Evolutionary conservation across 2,329 filamentous ascomycete species (phyloP), one percentile per base, ranked within the genome.

Genomic region (Penicillium italicum): DNA sequence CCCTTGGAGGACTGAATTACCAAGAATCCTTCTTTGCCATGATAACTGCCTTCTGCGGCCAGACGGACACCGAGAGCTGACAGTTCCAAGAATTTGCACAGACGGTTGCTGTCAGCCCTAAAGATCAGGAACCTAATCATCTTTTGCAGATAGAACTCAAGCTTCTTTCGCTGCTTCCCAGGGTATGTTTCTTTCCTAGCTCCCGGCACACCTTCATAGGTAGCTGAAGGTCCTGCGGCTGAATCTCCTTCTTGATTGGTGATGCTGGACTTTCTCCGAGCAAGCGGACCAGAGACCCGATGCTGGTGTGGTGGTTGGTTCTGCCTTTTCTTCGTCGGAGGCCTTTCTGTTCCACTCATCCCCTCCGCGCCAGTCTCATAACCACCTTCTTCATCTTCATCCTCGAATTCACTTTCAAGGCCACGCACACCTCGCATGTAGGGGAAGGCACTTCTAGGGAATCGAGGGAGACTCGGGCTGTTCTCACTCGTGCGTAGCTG

Each of bases 101-200:
- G 80, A 10, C 94, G 86, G 68, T 97, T 97, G 75, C 91, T 97
- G 73, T 97, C 93, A 7, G 94, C 87, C 43, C 93, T 85, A 76
- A 99, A 99, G 75, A 99, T 97, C 66, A 99, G 85, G 83, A 93
- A 97, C 52, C 90, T 86, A 57, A 97, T 93, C 86, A 97, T 91
- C 67, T 93, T 89, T 61, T 93, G 90, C 20, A 99, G 78, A 70
- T 99, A 99, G 46, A 86, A 85, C 70, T 97, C 94, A 31, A 99
- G 79, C 70, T 90, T 90, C 65, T 86, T 88, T 54, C 93, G 85
- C 73, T 97, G 92, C 59, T 84, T 86, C 65, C 95, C 90, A 38
- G 90, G 84, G 64, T 93, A 95, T 3, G 78, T 77, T 53, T 84
- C 80, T 60, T 76, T 79, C 57, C 77, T 78, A 20, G 66, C 66